A percentile compares a stretch with the other conserved stretches of the same genome.
Evolutionary conservation across 2,329 filamentous ascomycete species (phyloP).

Genomic region (Fusarium sp.): DNA sequence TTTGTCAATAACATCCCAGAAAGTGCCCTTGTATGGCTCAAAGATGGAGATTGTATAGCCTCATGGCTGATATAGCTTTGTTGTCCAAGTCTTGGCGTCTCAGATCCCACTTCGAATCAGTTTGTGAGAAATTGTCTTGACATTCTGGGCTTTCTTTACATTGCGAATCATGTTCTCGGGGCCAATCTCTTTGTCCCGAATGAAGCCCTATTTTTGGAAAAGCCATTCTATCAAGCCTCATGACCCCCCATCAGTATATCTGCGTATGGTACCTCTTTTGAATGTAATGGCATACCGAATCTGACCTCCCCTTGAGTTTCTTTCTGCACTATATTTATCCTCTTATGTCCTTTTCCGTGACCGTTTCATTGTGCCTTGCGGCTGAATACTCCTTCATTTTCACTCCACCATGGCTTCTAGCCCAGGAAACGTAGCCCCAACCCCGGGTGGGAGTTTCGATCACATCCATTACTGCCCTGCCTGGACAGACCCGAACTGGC

Average conservation of each 20-base stretch:
- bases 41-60: neutral
- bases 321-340: neutral
- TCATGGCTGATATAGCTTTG: constrained; percentile 14
- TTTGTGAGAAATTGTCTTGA: neutral
- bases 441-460: constrained; percentile 1
- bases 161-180: neutral
- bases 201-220: neutral
- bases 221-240: neutral
- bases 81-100: neutral
- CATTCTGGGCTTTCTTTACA: neutral
- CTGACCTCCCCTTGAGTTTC: neutral
- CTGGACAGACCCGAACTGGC: constrained; percentile 47
- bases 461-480: constrained; percentile 37
- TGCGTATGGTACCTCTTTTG: neutral
- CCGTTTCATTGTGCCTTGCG: neutral
- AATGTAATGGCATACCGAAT: neutral
- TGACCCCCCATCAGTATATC: neutral
- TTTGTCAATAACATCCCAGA: neutral
- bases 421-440: neutral
- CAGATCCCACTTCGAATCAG: neutral
- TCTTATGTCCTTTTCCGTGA: neutral
- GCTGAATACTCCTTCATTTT: neutral
- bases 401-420: constrained; percentile 9
- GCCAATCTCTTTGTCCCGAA: neutral
- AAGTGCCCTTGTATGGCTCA: neutral